These are phyloP conservation scores for Nemania sp. DNA, from an alignment of 2,329 filamentous ascomycete genomes.

Conservation along the genomic window DNA sequence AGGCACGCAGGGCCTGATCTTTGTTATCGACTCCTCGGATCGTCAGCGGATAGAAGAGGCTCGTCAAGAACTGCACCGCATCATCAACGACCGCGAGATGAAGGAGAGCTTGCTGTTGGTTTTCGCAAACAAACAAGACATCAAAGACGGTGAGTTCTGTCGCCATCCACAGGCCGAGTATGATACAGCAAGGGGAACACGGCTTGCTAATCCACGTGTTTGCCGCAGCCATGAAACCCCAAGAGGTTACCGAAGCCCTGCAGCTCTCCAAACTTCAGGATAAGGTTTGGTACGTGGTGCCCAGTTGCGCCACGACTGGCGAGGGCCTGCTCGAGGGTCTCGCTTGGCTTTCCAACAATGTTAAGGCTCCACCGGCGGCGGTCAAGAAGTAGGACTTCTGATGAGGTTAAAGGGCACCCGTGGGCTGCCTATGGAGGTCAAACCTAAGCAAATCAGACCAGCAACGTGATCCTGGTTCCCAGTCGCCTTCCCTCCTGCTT, in stretches of 20 bases:
- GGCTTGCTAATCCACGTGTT: slow-evolving; percentile 17
- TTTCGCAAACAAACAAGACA: slow-evolving; percentile 99
- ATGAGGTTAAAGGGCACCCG: not conserved
- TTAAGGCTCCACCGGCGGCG: slow-evolving; percentile 66
- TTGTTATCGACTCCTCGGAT: slow-evolving; percentile 96
- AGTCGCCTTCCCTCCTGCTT: not conserved
- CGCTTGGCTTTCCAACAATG: slow-evolving; percentile 83
- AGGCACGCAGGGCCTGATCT: slow-evolving; percentile 97
- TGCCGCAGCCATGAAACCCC: slow-evolving; percentile 71
- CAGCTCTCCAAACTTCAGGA: slow-evolving; percentile 79
- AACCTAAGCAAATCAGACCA: not conserved
- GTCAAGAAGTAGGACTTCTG: slow-evolving; percentile 55
- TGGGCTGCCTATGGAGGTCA: slow-evolving; percentile 2
- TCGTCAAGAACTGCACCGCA: slow-evolving; percentile 89
- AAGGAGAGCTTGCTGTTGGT: slow-evolving; percentile 92
- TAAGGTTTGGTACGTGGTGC: slow-evolving; percentile 83
- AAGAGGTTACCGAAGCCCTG: slow-evolving; percentile 78
- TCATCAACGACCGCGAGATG: slow-evolving; percentile 98
- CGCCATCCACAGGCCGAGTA: not conserved
- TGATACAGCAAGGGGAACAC: not conserved
- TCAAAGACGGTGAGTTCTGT: slow-evolving; percentile 66
- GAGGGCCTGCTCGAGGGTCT: slow-evolving; percentile 82
- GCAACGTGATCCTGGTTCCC: not conserved
- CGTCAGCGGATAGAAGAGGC: slow-evolving; percentile 91
- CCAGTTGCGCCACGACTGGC: slow-evolving; percentile 79